phyloP scores from a whole-genome alignment of 2,329 filamentous ascomycete species.

The Plectosphaerella plurivora region DNA sequence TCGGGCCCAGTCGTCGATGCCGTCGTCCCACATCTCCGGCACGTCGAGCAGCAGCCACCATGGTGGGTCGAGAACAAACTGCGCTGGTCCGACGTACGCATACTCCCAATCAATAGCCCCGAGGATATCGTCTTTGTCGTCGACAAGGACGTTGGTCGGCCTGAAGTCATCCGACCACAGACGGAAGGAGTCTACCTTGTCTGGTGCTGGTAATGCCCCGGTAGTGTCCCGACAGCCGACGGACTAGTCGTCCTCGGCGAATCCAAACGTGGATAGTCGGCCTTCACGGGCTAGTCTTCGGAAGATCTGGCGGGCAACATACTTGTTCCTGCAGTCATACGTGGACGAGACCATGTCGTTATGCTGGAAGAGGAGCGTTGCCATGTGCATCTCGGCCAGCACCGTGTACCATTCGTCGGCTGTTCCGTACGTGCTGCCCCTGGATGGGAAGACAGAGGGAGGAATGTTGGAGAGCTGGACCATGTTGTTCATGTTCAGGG shows the following conservation, averaged over 20 bases:
- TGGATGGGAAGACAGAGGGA: conserved; percentile 11
- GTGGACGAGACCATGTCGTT: conserved; percentile 26
- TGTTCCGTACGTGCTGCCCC: conserved; percentile 12
- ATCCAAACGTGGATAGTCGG: conserved; percentile 7
- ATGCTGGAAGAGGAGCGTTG: conserved; percentile 26
- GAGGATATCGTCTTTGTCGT: conserved; percentile 13
- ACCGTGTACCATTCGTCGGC: conserved; percentile 29
- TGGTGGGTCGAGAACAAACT: conserved; percentile 28
- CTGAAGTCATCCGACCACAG: conserved; percentile 28
- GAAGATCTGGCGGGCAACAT: conserved; percentile 25
- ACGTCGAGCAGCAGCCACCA: conserved; percentile 32
- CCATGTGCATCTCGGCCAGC: conserved; percentile 31
- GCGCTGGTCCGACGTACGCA: conserved; percentile 25
- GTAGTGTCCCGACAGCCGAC: background rate
- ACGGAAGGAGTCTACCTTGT: conserved; percentile 7
- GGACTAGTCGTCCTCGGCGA: conserved; percentile 3
- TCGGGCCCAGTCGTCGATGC: conserved; percentile 22
- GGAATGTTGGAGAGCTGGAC: conserved; percentile 24
- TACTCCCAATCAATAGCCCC: conserved; percentile 38
- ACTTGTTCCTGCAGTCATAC: conserved; percentile 25
- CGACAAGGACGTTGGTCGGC: conserved; percentile 25
- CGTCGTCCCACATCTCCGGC: conserved; percentile 26
- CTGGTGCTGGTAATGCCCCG: background rate
- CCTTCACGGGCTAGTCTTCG: conserved; percentile 16
- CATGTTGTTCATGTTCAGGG: conserved; percentile 25